Evolutionary conservation across 805 yeast species (phyloP), one percentile per base, ranked within the genome.

Genomic region (Komagataella pseudopastoris): DNA sequence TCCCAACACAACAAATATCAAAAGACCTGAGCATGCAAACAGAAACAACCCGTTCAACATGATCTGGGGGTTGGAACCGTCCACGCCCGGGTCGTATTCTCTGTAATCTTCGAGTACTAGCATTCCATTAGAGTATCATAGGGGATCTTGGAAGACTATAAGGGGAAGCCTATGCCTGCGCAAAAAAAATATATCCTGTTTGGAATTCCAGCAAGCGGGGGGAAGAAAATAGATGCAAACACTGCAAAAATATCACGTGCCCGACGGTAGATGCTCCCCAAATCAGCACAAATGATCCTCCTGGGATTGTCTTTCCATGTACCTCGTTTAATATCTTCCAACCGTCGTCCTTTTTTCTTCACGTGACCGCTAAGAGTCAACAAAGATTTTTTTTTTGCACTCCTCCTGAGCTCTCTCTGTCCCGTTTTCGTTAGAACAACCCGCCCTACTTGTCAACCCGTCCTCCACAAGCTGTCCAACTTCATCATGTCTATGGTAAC

Each of bases 1-100:
- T 24, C 96, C 96, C 5, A 96, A 93, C 5, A 88, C 76, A 91
- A 88, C 84, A 56, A 88, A 70, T 71, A 88, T 74, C 51, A 88
- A 86, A 58, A 85, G 59, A 7, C 81, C 72, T 1, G 79, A 66
- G 49, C 80, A 77, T 6, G 79, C 58, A 24, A 81, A 64, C 55
- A 79, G 74, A 58, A 78, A 74, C 7, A 51, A 22, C 7, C 50
- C 46, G 46, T 48, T 39, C 23, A 17, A 16, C 39, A 30, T 30
- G 4, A 30, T 30, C 39, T 30, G 10, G 39, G 39, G 39, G 14
- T 30, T 30, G 14, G 39, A 30, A 12, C 39, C 39, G n/a, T 30
- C 39, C 5, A 30, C 39, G 5, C 14, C 10, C 4, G 39, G 39
- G 39, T 30, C 39, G 10, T 10, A 30, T 30, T 30, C 39, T 30